A percentile compares a stretch with the other conserved stretches of the same genome.
phyloP scores from a whole-genome alignment of 2,329 filamentous ascomycete species.

The Daldinia sp. region DNA sequence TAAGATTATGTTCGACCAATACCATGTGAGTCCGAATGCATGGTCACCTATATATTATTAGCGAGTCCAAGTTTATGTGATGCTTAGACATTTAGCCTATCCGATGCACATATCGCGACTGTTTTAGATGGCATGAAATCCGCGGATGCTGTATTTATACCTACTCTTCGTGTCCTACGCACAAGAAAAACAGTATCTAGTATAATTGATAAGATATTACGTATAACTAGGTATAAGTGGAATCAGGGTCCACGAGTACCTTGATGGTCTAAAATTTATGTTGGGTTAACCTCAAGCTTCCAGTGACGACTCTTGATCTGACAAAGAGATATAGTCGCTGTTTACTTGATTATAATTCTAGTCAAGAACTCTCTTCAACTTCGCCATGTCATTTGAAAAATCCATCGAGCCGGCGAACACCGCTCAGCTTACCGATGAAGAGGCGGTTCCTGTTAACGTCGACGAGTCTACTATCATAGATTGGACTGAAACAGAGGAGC shows the following conservation, averaged over 20 bases:
- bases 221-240: neutral
- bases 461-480: conserved; percentile 40
- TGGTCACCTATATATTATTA: no score
- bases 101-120: no score
- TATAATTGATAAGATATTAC: neutral
- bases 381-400: conserved; percentile 23
- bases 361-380: neutral
- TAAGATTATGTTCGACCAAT: no score
- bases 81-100: no score
- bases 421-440: conserved; percentile 24
- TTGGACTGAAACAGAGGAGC: conserved; percentile 50
- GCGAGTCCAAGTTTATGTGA: no score
- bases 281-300: neutral
- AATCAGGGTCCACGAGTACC: neutral
- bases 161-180: no score
- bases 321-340: neutral
- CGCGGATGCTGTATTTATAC: no score
- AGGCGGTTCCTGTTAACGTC: conserved; percentile 36
- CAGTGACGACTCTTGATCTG: conserved; percentile 1
- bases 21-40: no score
- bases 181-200: no score
- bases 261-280: neutral
- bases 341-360: neutral
- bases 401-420: conserved; percentile 15
- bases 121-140: no score